Evolutionary conservation across 257 asterid genomes (phyloP), one percentile per base, ranked within the genome.

Genomic region (Jaltomata sinuosa): DNA sequence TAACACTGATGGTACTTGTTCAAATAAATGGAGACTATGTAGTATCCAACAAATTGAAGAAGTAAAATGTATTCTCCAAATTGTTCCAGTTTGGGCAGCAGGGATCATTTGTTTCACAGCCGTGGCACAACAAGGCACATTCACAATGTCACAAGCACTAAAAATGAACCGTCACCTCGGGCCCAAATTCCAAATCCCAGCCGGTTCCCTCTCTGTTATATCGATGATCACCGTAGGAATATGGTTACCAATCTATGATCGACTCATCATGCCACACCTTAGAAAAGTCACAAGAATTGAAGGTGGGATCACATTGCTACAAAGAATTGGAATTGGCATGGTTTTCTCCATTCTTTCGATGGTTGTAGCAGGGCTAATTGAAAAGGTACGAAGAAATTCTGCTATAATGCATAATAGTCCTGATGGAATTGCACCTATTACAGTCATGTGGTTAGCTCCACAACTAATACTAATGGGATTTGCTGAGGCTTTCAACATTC

Each of bases 401-500:
- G 93, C 97, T 0, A 1, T 87, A 5, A 3, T 6, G 18, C 89
- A 91, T 3, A 90, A 80, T 7, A 47, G 87, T 0, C 85, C 87
- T 0, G 87, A 54, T 19, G 98, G 98, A 0, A 18, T 86, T 0
- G 93, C 93, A 1, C 98, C 98, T 0, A 4, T 94, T 1, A 72
- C 96, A 1, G 98, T 94, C 0, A 80, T 96, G 72, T 94, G 98
- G 97, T 88, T 96, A 6, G 94, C 98, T 49, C 99, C 99, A 0
- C 99, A 96, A 68, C 82, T 96, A 29, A 89, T 96, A 3, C 88
- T 96, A 21, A 94, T 96, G 98, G 99, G 99, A 6, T 93, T 96
- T 9, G 91, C 97, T 0, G 99, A 96, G 83, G 98, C 98, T 5
- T 94, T 94, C 29, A 94, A 92, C 25, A 90, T 94, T 1, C 87